Conservation (phyloP, 805 yeast genomes). For the Candida insectorum region DNA sequence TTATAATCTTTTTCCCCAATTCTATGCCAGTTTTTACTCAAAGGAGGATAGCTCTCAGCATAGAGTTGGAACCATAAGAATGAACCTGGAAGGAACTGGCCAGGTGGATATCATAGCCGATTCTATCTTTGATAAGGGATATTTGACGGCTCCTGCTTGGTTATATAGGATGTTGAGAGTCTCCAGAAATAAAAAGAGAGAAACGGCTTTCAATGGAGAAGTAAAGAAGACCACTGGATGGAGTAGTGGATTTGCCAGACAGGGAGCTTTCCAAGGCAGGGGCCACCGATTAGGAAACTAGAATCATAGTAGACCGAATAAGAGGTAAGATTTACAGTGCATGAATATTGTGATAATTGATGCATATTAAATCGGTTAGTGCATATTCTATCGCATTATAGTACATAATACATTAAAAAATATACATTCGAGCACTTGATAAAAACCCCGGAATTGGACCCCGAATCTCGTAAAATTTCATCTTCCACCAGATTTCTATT, state of each 20-base stretch:
- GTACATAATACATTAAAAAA: no score
- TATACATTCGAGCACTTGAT: no score
- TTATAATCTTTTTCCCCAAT: conserved; percentile 34
- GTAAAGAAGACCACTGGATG: no score
- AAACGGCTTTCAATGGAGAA: no score
- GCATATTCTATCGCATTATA: no score
- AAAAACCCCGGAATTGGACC: no score
- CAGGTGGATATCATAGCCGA: conserved; percentile 26
- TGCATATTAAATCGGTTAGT: no score
- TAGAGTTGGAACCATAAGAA: conserved; percentile 29
- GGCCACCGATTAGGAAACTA: conserved; percentile 35
- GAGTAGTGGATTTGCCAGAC: background rate
- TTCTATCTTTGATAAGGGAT: conserved; percentile 49
- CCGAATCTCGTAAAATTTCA: no score
- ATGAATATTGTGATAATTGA: no score
- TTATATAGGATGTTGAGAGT: conserved; percentile 28
- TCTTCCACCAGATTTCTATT: no score
- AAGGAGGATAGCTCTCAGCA: conserved; percentile 13
- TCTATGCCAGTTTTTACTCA: conserved; percentile 15
- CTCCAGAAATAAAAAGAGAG: conserved; percentile 24
- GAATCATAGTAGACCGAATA: no score
- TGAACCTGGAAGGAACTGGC: conserved; percentile 4
- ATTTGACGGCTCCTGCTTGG: conserved; percentile 53
- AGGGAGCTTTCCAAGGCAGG: conserved; percentile 27
- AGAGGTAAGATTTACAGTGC: no score